Evolutionary conservation across 495 filamentous ascomycete genomes (phyloP).

Genomic region (Eremomyces bilateralis): DNA sequence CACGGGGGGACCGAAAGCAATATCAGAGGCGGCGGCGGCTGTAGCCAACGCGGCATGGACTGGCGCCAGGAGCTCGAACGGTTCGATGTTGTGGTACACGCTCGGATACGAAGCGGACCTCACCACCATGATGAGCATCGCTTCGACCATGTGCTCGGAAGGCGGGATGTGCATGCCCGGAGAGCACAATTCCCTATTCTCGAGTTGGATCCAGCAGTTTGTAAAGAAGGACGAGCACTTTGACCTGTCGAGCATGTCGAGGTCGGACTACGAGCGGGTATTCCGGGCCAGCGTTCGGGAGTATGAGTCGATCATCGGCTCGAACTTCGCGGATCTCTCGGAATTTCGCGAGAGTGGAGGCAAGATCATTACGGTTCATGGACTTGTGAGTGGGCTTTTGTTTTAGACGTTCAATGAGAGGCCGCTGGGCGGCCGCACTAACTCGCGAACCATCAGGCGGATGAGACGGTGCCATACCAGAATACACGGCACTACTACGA

Average conservation of each 20-base stretch:
- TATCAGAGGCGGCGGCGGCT: background rate
- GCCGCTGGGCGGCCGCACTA: background rate
- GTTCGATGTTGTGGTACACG: constrained; percentile 16
- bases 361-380: constrained; percentile 1
- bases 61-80: constrained; percentile 8
- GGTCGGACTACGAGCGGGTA: background rate
- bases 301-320: background rate
- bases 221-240: background rate
- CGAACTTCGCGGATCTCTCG: background rate
- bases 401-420: background rate
- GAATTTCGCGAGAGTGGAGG: background rate
- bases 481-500: constrained; percentile 6
- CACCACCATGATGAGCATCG: background rate
- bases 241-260: constrained; percentile 5
- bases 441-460: constrained; percentile 1
- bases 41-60: constrained; percentile 9
- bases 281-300: background rate
- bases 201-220: background rate
- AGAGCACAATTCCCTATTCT: background rate
- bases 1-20: background rate
- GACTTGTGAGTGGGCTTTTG: background rate
- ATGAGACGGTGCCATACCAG: constrained; percentile 1
- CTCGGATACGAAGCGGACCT: constrained; percentile 4
- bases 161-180: background rate
- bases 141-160: constrained; percentile 1